phyloP scores from a whole-genome alignment of 371 early-diverging fungal genomes.

The Apophysomyces ossiformis region DNA sequence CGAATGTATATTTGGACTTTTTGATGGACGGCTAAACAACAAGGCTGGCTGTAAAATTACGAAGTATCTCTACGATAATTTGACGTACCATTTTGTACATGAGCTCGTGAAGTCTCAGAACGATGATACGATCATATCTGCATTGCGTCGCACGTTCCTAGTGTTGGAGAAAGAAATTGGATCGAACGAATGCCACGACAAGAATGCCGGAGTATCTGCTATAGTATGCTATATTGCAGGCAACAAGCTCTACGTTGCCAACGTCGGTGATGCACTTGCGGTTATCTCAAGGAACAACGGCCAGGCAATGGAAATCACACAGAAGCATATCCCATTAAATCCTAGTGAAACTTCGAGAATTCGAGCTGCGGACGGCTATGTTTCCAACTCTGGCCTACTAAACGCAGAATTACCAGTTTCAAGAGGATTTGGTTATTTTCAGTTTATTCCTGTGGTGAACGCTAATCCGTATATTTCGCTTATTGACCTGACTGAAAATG shows the following conservation, averaged over 20 bases:
- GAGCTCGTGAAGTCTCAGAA: constrained; percentile 69
- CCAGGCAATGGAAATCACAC: constrained; percentile 71
- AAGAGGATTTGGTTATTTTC: constrained; percentile 88
- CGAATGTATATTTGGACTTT: constrained; percentile 87
- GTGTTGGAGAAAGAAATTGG: constrained; percentile 76
- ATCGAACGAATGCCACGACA: constrained; percentile 38
- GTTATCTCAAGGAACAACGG: constrained; percentile 83
- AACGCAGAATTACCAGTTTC: constrained; percentile 75
- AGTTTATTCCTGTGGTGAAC: constrained; percentile 79
- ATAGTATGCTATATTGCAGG: constrained; percentile 80
- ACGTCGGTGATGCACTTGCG: constrained; percentile 88
- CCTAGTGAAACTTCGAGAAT: constrained; percentile 76
- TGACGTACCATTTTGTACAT: constrained; percentile 65
- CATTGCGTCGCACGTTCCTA: constrained; percentile 76
- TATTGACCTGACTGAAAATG: constrained; percentile 77
- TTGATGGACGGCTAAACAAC: constrained; percentile 74
- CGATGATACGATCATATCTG: constrained; percentile 61
- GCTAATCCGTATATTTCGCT: constrained; percentile 83
- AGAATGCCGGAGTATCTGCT: constrained; percentile 68
- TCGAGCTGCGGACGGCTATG: constrained; percentile 78
- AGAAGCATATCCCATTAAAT: constrained; percentile 74
- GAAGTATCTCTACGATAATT: constrained; percentile 73
- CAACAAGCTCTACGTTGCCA: constrained; percentile 83
- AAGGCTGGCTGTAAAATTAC: constrained; percentile 60
- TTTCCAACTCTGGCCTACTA: constrained; percentile 74